These are phyloP conservation scores for Cordyceps tenuipes DNA, from an alignment of 2,329 filamentous ascomycete species.

Conservation along the genomic window DNA sequence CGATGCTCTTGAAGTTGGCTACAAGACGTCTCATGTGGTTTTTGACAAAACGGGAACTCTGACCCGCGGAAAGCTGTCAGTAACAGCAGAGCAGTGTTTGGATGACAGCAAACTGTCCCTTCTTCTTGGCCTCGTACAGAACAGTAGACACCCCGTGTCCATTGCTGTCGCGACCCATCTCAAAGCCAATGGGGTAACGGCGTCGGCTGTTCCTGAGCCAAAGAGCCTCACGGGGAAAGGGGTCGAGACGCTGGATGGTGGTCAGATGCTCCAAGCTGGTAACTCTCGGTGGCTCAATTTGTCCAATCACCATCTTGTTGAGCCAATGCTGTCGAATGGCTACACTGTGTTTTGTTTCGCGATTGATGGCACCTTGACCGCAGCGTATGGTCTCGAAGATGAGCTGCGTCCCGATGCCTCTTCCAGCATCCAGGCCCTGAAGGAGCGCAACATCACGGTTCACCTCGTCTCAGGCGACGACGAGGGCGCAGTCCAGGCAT, in stretches of 20 bases:
- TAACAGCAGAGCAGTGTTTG: constrained; percentile 21
- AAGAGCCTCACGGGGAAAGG: constrained; percentile 38
- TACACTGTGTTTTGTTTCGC: constrained; percentile 41
- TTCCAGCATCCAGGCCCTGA: constrained; percentile 27
- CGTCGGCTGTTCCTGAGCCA: constrained; percentile 20
- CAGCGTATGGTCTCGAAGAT: constrained; percentile 40
- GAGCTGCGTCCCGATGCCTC: constrained; percentile 35
- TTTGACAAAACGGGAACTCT: constrained; percentile 79
- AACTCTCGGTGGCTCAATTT: constrained; percentile 41
- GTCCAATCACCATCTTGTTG: constrained; percentile 23
- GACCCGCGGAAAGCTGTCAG: constrained; percentile 47
- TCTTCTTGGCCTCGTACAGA: constrained; percentile 26
- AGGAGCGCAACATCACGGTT: constrained; percentile 30
- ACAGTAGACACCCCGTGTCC: constrained; percentile 46
- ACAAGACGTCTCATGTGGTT: constrained; percentile 56
- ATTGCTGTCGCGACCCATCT: constrained; percentile 37
- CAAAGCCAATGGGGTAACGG: constrained; percentile 13
- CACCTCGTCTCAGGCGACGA: constrained; percentile 47
- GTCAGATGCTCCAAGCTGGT: constrained; percentile 34
- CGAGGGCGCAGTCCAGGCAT: constrained; percentile 34
- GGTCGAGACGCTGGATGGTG: constrained; percentile 28
- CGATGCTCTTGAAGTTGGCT: constrained; percentile 52
- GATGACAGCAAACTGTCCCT: constrained; percentile 11
- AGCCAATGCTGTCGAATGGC: constrained; percentile 26
- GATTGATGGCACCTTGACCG: constrained; percentile 26